These are phyloP conservation scores for Rhizophagus sp. DNA, from an alignment of 192 early-diverging fungal species.

Conservation along the genomic window DNA sequence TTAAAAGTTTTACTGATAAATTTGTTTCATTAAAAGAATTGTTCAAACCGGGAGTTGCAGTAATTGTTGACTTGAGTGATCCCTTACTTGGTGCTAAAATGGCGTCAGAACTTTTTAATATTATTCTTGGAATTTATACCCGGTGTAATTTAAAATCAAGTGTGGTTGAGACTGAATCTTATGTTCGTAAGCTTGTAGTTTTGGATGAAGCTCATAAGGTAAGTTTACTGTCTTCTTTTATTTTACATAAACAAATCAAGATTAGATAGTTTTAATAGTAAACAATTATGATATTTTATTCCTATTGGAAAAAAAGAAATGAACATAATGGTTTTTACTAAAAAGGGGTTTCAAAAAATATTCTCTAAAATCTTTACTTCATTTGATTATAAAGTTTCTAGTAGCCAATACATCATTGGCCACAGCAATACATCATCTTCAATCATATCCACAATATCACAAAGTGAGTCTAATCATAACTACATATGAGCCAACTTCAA, in stretches of 20 bases:
- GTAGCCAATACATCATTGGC: not conserved
- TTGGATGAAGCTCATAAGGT: conserved; percentile 18
- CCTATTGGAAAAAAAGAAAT: too few species aligned
- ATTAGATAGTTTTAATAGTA: too few species aligned
- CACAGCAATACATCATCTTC: not conserved
- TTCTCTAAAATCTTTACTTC: not conserved
- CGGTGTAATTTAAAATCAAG: not conserved
- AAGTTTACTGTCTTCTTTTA: not conserved
- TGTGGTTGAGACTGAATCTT: not conserved
- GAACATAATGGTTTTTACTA: too few species aligned
- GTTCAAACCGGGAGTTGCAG: not conserved
- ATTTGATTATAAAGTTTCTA: not conserved
- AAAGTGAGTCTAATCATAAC: not conserved
- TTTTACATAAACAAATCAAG: too few species aligned
- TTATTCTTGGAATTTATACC: conserved; percentile 3
- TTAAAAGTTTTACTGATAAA: not conserved
- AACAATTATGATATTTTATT: too few species aligned
- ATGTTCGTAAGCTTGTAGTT: conserved; percentile 1
- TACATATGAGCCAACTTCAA: not conserved
- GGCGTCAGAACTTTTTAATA: conserved; percentile 9
- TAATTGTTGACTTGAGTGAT: conserved; percentile 23
- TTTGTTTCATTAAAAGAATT: not conserved
- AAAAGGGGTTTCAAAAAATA: too few species aligned
- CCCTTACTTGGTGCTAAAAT: not conserved
- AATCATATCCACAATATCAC: not conserved